Conservation (phyloP, 2,329 filamentous ascomycete species). For the Ambrosiella beaveri region DNA sequence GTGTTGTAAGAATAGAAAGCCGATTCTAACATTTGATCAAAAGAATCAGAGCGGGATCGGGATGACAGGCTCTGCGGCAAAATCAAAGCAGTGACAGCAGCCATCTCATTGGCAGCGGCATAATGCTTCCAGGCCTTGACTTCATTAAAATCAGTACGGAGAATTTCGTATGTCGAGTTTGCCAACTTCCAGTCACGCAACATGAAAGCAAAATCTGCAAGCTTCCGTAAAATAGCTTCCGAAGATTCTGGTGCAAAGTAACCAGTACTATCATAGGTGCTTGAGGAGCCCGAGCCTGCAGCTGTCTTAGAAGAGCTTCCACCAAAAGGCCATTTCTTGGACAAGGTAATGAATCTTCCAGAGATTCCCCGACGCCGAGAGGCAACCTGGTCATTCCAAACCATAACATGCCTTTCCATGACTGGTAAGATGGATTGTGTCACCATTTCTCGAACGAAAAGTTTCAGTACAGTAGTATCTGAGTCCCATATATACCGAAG, state of each 20-base stretch:
- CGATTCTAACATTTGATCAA: slow-evolving; percentile 77
- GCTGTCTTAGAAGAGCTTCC: slow-evolving; percentile 46
- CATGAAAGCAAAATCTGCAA: slow-evolving; percentile 95
- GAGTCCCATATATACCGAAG: slow-evolving; percentile 78
- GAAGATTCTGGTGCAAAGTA: slow-evolving; percentile 72
- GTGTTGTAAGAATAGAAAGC: slow-evolving; percentile 87
- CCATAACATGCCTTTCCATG: slow-evolving; percentile 80
- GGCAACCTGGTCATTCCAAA: slow-evolving; percentile 96
- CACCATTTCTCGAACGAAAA: slow-evolving; percentile 86
- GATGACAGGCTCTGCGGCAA: slow-evolving; percentile 53
- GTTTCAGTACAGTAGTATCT: slow-evolving; percentile 71
- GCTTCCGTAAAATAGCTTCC: slow-evolving; percentile 80
- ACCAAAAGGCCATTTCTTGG: slow-evolving; percentile 76
- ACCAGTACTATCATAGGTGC: slow-evolving; percentile 64
- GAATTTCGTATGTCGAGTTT: slow-evolving; percentile 76
- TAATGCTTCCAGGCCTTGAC: slow-evolving; percentile 97
- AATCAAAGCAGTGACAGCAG: slow-evolving; percentile 66
- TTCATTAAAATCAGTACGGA: slow-evolving; percentile 76
- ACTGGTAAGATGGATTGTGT: slow-evolving; percentile 87
- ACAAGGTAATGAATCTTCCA: slow-evolving; percentile 86
- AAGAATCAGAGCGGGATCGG: slow-evolving; percentile 61
- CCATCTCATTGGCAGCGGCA: slow-evolving; percentile 90
- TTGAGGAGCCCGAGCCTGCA: slow-evolving; percentile 21
- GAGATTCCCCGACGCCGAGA: slow-evolving; percentile 75
- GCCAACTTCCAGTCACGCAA: slow-evolving; percentile 89